Conservation (phyloP, 352 stramenopile species). For the Phytopythium aichiense region DNA sequence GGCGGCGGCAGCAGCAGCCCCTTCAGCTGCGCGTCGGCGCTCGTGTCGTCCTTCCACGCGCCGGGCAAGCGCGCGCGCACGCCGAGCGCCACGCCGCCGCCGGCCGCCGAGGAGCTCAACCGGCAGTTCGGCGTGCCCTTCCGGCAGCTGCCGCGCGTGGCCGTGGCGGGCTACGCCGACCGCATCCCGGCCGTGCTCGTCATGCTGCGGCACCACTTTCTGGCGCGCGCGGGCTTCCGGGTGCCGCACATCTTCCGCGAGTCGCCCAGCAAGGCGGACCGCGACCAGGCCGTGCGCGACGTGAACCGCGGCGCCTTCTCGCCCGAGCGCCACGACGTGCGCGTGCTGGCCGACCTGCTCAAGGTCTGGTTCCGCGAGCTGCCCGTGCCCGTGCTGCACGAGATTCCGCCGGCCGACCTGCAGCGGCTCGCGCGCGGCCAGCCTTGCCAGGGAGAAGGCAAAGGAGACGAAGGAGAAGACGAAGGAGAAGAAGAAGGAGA, state of each 20-base stretch:
- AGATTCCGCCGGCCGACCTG: conserved; percentile 69
- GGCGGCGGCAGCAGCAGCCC: not conserved
- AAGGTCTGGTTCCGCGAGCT: conserved; percentile 90
- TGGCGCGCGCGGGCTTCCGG: conserved; percentile 55
- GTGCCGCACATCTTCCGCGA: conserved; percentile 86
- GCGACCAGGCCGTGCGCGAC: conserved; percentile 73
- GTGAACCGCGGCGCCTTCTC: conserved; percentile 81
- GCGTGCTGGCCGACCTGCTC: conserved; percentile 85
- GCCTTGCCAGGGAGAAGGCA: not conserved
- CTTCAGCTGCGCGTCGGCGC: conserved; percentile 9
- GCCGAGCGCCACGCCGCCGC: conserved; percentile 1
- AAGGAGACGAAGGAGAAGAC: not conserved
- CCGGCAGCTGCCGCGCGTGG: conserved; percentile 62
- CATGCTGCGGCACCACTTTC: conserved; percentile 84
- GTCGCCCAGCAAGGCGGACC: conserved; percentile 83
- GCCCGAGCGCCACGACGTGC: conserved; percentile 62
- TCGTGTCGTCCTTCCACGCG: not conserved
- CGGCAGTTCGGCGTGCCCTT: conserved; percentile 84
- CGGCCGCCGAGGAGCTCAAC: conserved; percentile 48
- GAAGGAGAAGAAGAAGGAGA: not conserved
- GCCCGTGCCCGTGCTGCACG: conserved; percentile 74
- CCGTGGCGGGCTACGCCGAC: conserved; percentile 63
- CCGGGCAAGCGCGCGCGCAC: conserved; percentile 33
- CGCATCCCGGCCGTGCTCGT: conserved; percentile 80
- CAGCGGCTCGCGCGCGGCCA: conserved; percentile 37